These are phyloP conservation scores for Xylaria sp. DNA, from an alignment of 2,329 filamentous ascomycete genomes.

Conservation along the genomic window DNA sequence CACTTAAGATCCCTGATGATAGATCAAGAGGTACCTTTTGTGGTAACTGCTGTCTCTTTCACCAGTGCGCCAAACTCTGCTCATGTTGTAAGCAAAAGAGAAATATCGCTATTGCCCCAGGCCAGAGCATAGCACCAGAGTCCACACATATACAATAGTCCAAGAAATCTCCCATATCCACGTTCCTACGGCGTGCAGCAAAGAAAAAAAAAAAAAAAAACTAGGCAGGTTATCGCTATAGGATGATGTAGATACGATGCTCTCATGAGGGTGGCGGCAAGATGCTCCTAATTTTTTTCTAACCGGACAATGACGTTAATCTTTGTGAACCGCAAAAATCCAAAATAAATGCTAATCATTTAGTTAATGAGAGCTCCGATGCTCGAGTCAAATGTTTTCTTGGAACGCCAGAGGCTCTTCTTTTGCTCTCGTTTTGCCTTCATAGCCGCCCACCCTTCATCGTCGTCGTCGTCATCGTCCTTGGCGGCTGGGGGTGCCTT, in stretches of 20 bases:
- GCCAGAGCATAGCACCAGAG: slow-evolving; percentile 19
- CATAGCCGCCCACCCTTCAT: slow-evolving; percentile 77
- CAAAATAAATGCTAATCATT: slow-evolving; percentile 31
- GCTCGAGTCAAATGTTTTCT: slow-evolving; percentile 64
- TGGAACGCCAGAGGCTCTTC: slow-evolving; percentile 72
- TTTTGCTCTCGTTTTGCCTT: slow-evolving; percentile 76
- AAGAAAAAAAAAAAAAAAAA: slow-evolving; percentile 16
- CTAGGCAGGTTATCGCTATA: slow-evolving; percentile 28
- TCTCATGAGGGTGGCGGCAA: slow-evolving; percentile 24
- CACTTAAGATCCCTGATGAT: slow-evolving; percentile 27
- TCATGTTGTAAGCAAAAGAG: slow-evolving; percentile 28
- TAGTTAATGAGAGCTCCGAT: slow-evolving; percentile 61
- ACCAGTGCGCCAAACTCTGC: slow-evolving; percentile 22
- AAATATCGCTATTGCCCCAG: slow-evolving; percentile 14
- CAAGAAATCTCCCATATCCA: slow-evolving; percentile 24
- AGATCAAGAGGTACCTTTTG: slow-evolving; percentile 19
- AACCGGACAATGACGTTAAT: slow-evolving; percentile 36
- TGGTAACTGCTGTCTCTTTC: slow-evolving; percentile 20
- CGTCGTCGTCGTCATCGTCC: slow-evolving; percentile 70
- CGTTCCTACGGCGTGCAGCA: slow-evolving; percentile 15
- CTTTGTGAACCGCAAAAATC: slow-evolving; percentile 40
- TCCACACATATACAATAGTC: slow-evolving; percentile 36
- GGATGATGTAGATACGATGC: slow-evolving; percentile 25
- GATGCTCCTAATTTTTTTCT: slow-evolving; percentile 44
- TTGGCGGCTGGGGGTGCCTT: slow-evolving; percentile 57